Evolutionary conservation across 306 rosid species (phyloP).

Genomic region (Benincasa hispida): DNA sequence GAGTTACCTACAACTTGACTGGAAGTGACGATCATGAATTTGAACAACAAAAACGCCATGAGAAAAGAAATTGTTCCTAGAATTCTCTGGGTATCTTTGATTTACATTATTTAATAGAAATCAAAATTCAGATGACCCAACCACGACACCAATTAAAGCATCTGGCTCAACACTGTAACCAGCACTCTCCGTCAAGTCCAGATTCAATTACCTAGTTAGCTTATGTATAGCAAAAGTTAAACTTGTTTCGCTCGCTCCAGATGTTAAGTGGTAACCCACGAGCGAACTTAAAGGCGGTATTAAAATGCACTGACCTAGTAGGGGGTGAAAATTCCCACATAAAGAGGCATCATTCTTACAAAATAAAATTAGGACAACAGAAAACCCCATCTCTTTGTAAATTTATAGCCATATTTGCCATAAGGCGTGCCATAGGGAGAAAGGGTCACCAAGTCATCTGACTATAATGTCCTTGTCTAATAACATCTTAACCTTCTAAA

Average conservation of each 20-base stretch:
- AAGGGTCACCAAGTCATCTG: not conserved
- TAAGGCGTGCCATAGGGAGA: not conserved
- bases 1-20: not conserved
- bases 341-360: not conserved
- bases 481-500: not conserved
- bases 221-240: not conserved
- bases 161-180: not conserved
- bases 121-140: not conserved
- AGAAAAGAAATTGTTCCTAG: not conserved
- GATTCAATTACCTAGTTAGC: not conserved
- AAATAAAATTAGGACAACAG: not conserved
- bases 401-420: not conserved
- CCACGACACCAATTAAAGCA: not conserved
- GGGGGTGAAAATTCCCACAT: not conserved
- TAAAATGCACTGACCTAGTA: not conserved
- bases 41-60: not conserved
- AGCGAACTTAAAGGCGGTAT: not conserved
- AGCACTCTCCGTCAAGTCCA: not conserved
- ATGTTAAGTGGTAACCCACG: not conserved
- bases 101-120: not conserved
- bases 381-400: not conserved
- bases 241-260: not conserved
- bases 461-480: not conserved
- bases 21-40: not conserved
- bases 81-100: not conserved